These are phyloP conservation scores for Cicer bijugum DNA, from an alignment of 306 rosid species.

Conservation along the genomic window DNA sequence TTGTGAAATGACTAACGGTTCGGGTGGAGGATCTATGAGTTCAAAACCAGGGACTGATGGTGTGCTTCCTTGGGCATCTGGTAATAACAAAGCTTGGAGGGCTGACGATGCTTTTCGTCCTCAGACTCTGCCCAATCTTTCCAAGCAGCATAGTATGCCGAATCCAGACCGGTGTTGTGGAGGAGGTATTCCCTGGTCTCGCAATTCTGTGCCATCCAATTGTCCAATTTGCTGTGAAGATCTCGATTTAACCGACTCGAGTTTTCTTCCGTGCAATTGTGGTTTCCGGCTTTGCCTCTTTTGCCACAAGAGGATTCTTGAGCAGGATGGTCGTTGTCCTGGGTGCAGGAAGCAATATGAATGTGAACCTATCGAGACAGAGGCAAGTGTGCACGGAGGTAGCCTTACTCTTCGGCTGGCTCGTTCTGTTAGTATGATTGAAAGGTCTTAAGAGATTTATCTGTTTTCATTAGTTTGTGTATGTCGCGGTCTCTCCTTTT, in stretches of 20 bases:
- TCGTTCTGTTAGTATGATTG: conserved; percentile 81
- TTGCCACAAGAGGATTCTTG: conserved; percentile 97
- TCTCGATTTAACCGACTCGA: conserved; percentile 84
- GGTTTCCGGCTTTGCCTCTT: conserved; percentile 97
- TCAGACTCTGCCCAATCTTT: conserved; percentile 82
- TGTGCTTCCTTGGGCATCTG: conserved; percentile 52
- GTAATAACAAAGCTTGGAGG: conserved; percentile 78
- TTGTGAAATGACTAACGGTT: conserved; percentile 43
- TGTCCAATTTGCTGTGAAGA: conserved; percentile 97
- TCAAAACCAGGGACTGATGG: conserved; percentile 49
- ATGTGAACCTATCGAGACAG: conserved; percentile 61
- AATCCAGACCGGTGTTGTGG: conserved; percentile 57
- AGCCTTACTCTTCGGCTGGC: conserved; percentile 69
- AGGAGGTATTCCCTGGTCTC: conserved; percentile 67
- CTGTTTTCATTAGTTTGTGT: conserved; percentile 53
- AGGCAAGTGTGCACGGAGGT: conserved; percentile 66
- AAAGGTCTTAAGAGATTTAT: conserved; percentile 67
- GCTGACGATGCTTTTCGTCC: conserved; percentile 92
- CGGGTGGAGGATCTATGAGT: conserved; percentile 44
- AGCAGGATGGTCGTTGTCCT: conserved; percentile 92
- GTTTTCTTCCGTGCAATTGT: conserved; percentile 85
- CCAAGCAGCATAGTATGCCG: conserved; percentile 82
- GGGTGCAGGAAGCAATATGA: conserved; percentile 95
- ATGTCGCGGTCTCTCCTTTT: conserved; percentile 52
- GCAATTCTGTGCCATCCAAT: conserved; percentile 56